A percentile compares a stretch with the other conserved stretches of the same genome.
Evolutionary conservation across 2,329 filamentous ascomycete species (phyloP).

Genomic region (Tolypocladium pustulatum): DNA sequence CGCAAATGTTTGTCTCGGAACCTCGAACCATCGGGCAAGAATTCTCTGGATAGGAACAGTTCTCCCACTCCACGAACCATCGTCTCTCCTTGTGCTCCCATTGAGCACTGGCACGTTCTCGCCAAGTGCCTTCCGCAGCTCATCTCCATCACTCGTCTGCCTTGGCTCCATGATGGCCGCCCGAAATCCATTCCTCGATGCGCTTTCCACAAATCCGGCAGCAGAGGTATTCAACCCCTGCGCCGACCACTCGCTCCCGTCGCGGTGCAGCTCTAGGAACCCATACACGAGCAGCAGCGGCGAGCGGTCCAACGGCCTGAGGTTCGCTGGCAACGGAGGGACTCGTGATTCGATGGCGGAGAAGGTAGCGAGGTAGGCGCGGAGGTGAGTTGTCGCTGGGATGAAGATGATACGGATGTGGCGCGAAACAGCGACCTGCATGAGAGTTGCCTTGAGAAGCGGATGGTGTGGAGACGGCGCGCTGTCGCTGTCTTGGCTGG

Average conservation of each 20-base stretch:
- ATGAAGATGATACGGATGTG: constrained; percentile 63
- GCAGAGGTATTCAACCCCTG: constrained; percentile 58
- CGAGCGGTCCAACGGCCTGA: constrained; percentile 1
- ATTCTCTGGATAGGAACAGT: constrained; percentile 47
- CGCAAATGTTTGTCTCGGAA: background rate
- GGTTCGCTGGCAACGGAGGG: constrained; percentile 20
- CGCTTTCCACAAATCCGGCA: constrained; percentile 53
- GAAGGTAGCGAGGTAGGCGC: constrained; percentile 60
- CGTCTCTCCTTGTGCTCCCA: constrained; percentile 39
- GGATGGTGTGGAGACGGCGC: constrained; percentile 6
- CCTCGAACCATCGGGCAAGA: constrained; percentile 54
- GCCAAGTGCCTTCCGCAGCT: constrained; percentile 29
- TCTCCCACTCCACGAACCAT: constrained; percentile 45
- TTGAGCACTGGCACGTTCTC: constrained; percentile 53
- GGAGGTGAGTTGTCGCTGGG: constrained; percentile 65
- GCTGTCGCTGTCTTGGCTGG: background rate
- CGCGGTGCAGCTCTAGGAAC: constrained; percentile 52
- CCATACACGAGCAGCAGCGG: constrained; percentile 54
- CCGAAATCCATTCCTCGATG: constrained; percentile 30
- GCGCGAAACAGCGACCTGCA: constrained; percentile 56
- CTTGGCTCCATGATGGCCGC: constrained; percentile 38
- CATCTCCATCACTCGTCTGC: constrained; percentile 14
- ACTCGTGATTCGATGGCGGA: constrained; percentile 24
- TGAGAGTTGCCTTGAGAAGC: constrained; percentile 54
- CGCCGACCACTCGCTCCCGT: constrained; percentile 64